Evolutionary conservation across 208 protist species (phyloP).

Genomic region (Phytomonas sp.): DNA sequence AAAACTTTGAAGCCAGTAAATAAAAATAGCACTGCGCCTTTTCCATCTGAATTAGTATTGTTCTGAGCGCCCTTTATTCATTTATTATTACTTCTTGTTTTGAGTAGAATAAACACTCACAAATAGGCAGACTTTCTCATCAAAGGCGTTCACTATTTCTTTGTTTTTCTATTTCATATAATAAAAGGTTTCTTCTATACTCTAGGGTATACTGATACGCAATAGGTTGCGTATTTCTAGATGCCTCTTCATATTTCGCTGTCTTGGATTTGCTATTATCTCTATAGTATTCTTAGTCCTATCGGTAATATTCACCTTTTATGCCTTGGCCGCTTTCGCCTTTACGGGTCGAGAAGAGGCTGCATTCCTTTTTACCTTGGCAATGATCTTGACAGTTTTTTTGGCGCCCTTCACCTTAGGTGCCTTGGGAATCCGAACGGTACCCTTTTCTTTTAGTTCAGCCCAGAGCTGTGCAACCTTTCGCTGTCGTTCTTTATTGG

Average conservation of each 20-base stretch:
- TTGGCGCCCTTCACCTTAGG: conserved; percentile 17
- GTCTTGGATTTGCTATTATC: not conserved
- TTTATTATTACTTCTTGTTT: too few species aligned
- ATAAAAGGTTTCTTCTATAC: not conserved
- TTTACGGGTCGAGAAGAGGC: conserved; percentile 11
- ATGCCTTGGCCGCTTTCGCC: conserved; percentile 9
- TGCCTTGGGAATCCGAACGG: conserved; percentile 18
- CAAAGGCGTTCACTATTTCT: not conserved
- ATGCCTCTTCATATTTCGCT: not conserved
- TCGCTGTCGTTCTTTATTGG: conserved; percentile 48
- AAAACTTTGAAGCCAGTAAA: conserved; percentile 5
- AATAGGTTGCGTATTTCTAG: not conserved
- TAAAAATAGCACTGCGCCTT: not conserved
- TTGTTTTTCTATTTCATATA: not conserved
- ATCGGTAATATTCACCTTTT: conserved; percentile 1
- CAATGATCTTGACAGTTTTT: conserved; percentile 16
- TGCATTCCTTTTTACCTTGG: conserved; percentile 15
- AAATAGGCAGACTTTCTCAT: not conserved
- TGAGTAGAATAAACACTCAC: not conserved
- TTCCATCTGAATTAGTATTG: not conserved
- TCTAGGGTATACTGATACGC: not conserved
- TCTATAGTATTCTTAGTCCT: not conserved
- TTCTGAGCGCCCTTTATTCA: too few species aligned
- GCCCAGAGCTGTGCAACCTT: conserved; percentile 59
- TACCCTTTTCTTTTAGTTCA: conserved; percentile 38